Base-by-base conservation (phyloP, 2,329 filamentous ascomycete species). In the Dothistroma pini region DNA sequence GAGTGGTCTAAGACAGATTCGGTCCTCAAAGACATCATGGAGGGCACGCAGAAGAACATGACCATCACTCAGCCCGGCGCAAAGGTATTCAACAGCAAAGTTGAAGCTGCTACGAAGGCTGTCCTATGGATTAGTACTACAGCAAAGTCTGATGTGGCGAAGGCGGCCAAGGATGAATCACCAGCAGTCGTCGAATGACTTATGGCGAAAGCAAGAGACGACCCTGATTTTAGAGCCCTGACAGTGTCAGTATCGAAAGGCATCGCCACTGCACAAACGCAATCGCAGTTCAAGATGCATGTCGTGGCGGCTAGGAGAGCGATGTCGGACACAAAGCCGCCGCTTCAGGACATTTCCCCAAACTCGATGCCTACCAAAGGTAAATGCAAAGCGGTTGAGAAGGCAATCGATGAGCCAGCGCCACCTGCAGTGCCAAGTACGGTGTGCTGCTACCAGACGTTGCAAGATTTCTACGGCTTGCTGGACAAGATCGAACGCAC, bases 401-500 rank as follows among this genome's bases (percentile, higher is more conserved):
- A 19, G 4, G 16, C 8, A 11, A 9, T 4, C 21, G 4, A 25
- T 9, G 34, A 57, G 35, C 9, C 21, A 35, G 21, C 32, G 12
- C 10, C 38, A 3, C 38, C 29, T 32, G n/a, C 2, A 9, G 25
- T 11, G 50, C 10, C 50, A 2, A 53, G 21, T 14, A 35, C 6
- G 29, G 1, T 11, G 14, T 64, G 61, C 53, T 60, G 59, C 54
- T 61, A 52, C 31, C 51, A 60, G 21, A 63, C 55, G 1, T 56
- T 66, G n/a, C 21, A 53, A 48, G 63, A 65, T n/a, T 63, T 65
- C 38, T 66, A 68, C 54, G 58, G 58, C 47, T 50, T 65, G 12
- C 53, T 68, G 16, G 66, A 68, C 57, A 68, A 65, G 62, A 62
- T 68, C 47, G 64, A 66, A 51, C 59, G 61, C 22, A 66, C 61